Base-by-base conservation (phyloP, 495 filamentous ascomycete species). In the Trichocladium antarcticum region DNA sequence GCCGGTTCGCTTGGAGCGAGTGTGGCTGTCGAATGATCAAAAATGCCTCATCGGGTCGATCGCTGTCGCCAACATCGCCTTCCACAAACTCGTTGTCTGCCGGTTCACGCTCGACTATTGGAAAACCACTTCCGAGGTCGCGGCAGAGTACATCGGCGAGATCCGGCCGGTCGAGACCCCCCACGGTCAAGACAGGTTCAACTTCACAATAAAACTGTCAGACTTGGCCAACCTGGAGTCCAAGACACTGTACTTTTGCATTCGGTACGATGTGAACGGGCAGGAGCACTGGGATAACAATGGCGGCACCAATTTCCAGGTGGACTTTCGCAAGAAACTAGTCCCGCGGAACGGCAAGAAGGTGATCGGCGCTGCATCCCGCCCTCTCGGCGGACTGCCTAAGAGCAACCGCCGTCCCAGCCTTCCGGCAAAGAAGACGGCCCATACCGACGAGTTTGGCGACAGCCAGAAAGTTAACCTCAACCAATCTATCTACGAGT, bases 251-350 rank as follows among this genome's bases (percentile, higher is more conserved):
- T 87, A 86, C 59, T 82, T 95, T 54, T 98, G 92, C 69, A 80
- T 97, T 39, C 82, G 87, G 22, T 98, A 97, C 66, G 81, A 66
- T 37, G 87, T 93, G 36, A 80, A 78, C 54, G 87, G 89, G 6
- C 78, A 85, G 54, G 90, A 96, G 55, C 83, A 80, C 61, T 98
- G 92, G 92, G 93, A 98, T 69, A 98, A 89, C 71, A 97, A 98
- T 60, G 65, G 75, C 49, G 70, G 70, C 11, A 75, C 78, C 62
- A 95, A 98, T 65, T 97, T 88, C 65, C 88, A 94, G 57, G 77
- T 95, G 44, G 88, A 94, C 60, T 98, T 98, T 69, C 70, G 72
- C 37, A 93, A 88, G 71, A 88, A 84, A 67, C 55, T 69, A 35
- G 75, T 80, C 39, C 64, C 74, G 11, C 69, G 74, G 48, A 74